Conservation (phyloP, 1,139 yeast species). For the Geotrichum aggregatum region DNA sequence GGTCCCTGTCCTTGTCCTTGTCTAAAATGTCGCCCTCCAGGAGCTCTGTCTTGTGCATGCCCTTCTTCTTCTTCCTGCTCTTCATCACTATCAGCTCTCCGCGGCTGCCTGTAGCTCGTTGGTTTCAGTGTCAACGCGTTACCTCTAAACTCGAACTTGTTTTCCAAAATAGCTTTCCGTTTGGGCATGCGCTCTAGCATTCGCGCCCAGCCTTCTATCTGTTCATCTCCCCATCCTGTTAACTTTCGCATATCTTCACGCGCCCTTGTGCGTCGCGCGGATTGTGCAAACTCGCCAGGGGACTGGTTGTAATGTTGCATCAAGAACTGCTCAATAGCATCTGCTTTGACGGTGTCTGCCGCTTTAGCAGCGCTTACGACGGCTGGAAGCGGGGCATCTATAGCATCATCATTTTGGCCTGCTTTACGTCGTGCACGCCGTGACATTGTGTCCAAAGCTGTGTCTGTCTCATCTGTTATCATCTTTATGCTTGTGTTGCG, state of each 20-base stretch:
- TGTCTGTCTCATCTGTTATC: conserved; percentile 20
- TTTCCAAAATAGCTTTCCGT: conserved; percentile 54
- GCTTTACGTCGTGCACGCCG: conserved; percentile 15
- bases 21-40: too few species aligned
- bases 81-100: conserved; percentile 9
- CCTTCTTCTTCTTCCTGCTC: conserved; percentile 8
- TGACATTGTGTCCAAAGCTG: conserved; percentile 20
- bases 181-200: conserved; percentile 65
- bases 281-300: conserved; percentile 50
- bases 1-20: conserved; percentile 9
- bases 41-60: background rate
- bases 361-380: conserved; percentile 13
- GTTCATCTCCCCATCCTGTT: conserved; percentile 79
- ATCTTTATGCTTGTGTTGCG: conserved; percentile 37
- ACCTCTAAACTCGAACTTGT: conserved; percentile 47
- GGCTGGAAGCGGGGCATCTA: conserved; percentile 25
- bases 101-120: conserved; percentile 7
- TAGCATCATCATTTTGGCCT: conserved; percentile 20
- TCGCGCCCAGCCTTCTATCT: conserved; percentile 88
- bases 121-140: conserved; percentile 1
- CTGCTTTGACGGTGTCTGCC: conserved; percentile 25
- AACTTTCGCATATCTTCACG: conserved; percentile 52
- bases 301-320: conserved; percentile 51
- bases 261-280: conserved; percentile 48
- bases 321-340: conserved; percentile 49